Percentiles rank a stretch among this genome's conserved stretches.
Evolutionary conservation across 1,139 yeast genomes (phyloP).

Genomic region (Geotrichum aggregatum): DNA sequence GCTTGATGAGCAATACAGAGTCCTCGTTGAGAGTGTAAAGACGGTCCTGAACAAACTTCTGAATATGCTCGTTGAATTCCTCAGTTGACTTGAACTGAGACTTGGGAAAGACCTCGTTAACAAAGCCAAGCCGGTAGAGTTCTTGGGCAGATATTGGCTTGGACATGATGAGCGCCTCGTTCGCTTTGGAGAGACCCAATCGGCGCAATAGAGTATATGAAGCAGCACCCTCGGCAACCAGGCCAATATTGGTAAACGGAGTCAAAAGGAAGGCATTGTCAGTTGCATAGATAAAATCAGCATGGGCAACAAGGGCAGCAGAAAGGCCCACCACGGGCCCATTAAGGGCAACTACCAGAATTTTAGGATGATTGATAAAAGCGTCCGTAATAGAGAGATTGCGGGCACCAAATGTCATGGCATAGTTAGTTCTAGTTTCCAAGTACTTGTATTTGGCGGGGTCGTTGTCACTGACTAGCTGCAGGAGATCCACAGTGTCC

Average conservation of each 20-base stretch:
- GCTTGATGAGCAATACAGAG: slow-evolving; percentile 61
- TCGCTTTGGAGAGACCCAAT: slow-evolving; percentile 68
- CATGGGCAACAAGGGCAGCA: slow-evolving; percentile 67
- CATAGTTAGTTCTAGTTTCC: slow-evolving; percentile 37
- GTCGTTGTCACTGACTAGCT: slow-evolving; percentile 21
- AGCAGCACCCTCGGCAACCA: slow-evolving; percentile 80
- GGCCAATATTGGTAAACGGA: slow-evolving; percentile 80
- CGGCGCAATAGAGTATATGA: slow-evolving; percentile 65
- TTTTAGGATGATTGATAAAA: slow-evolving; percentile 67
- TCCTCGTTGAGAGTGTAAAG: slow-evolving; percentile 47
- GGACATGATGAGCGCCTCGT: slow-evolving; percentile 69
- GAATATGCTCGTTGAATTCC: slow-evolving; percentile 59
- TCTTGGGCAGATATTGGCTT: slow-evolving; percentile 63
- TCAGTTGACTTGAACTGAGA: slow-evolving; percentile 48
- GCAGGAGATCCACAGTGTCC: slow-evolving; percentile 24
- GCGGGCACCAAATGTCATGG: slow-evolving; percentile 59
- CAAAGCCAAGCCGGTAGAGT: slow-evolving; percentile 55
- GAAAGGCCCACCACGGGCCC: slow-evolving; percentile 86
- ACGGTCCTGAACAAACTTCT: slow-evolving; percentile 42
- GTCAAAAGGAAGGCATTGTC: slow-evolving; percentile 59
- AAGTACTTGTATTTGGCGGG: slow-evolving; percentile 12
- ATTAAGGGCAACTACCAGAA: slow-evolving; percentile 70
- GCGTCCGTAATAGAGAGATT: slow-evolving; percentile 66
- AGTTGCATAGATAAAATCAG: slow-evolving; percentile 73
- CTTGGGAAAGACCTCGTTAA: slow-evolving; percentile 53